These are phyloP conservation scores for Kondoa malvinella DNA, from an alignment of 768 basidiomycete species.

Conservation along the genomic window DNA sequence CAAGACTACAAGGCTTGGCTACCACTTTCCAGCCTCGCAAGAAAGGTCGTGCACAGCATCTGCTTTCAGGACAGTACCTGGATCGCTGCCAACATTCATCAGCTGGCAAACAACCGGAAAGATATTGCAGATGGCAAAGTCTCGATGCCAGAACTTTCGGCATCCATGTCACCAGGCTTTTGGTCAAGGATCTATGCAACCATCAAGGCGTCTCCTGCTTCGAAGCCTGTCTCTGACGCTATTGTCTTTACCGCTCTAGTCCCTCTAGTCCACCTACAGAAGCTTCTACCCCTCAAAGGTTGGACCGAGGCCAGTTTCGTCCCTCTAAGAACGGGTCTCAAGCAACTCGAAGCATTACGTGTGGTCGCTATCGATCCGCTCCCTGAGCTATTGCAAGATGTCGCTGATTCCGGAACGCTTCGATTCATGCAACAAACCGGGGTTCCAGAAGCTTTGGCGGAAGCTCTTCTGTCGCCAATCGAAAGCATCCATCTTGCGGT, in stretches of 20 bases:
- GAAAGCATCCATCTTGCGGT: constrained; percentile 56
- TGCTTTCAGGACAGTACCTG: background rate
- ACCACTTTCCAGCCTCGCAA: background rate
- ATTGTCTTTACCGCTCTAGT: background rate
- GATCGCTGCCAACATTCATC: background rate
- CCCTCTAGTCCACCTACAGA: background rate
- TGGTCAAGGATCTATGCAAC: background rate
- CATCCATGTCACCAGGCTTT: background rate
- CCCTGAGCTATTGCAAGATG: constrained; percentile 44
- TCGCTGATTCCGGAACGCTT: constrained; percentile 45
- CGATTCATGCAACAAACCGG: constrained; percentile 42
- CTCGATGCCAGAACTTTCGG: background rate
- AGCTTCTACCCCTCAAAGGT: background rate
- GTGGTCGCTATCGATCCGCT: constrained; percentile 47
- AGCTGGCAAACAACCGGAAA: background rate
- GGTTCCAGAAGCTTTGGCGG: constrained; percentile 45
- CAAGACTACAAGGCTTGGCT: background rate
- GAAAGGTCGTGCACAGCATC: background rate
- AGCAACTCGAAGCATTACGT: constrained; percentile 48
- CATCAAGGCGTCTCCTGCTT: background rate
- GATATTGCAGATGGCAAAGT: background rate
- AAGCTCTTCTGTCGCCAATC: constrained; percentile 65
- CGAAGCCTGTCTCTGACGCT: background rate
- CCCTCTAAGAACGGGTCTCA: constrained; percentile 28
- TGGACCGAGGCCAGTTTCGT: background rate